A percentile compares a stretch with the other conserved stretches of the same genome.
Conservation (phyloP, 208 protist species). For the Crithidia thermophila region DNA sequence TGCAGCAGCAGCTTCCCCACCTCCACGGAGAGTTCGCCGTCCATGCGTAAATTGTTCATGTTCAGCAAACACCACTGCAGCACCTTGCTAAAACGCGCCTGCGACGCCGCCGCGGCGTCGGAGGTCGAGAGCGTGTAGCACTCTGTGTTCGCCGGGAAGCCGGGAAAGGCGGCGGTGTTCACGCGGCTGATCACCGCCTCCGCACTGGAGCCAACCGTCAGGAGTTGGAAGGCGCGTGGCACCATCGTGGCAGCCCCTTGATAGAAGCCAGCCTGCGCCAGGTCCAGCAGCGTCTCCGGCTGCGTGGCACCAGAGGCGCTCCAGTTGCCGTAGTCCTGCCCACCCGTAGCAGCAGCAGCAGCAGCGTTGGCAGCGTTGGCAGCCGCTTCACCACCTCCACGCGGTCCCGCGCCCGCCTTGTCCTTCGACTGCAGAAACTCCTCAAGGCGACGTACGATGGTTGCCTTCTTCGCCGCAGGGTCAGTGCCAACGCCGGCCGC, state of each 20-base stretch:
- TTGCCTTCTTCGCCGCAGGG: slow-evolving; percentile 61
- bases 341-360: background rate
- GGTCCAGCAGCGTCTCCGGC: slow-evolving; percentile 83
- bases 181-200: slow-evolving; percentile 84
- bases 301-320: slow-evolving; percentile 44
- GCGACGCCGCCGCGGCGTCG: slow-evolving; percentile 61
- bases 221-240: slow-evolving; percentile 90
- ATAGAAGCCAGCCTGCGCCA: slow-evolving; percentile 90
- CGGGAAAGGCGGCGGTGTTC: slow-evolving; percentile 91
- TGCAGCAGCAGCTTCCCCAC: slow-evolving; percentile 85
- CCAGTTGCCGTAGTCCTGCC: slow-evolving; percentile 62
- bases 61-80: slow-evolving; percentile 93
- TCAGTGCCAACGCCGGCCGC: slow-evolving; percentile 29
- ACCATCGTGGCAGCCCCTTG: slow-evolving; percentile 78
- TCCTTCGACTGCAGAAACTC: slow-evolving; percentile 69
- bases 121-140: slow-evolving; percentile 86
- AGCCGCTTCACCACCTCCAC: background rate
- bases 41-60: slow-evolving; percentile 92
- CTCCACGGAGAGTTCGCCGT: slow-evolving; percentile 80
- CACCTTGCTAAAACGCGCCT: slow-evolving; percentile 87
- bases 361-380: background rate
- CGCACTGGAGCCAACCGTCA: slow-evolving; percentile 66
- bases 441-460: slow-evolving; percentile 84
- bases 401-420: slow-evolving; percentile 9
- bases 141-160: slow-evolving; percentile 87